Conservation (phyloP, 106 monocot genomes). For the Platanthera guangdongensis region DNA sequence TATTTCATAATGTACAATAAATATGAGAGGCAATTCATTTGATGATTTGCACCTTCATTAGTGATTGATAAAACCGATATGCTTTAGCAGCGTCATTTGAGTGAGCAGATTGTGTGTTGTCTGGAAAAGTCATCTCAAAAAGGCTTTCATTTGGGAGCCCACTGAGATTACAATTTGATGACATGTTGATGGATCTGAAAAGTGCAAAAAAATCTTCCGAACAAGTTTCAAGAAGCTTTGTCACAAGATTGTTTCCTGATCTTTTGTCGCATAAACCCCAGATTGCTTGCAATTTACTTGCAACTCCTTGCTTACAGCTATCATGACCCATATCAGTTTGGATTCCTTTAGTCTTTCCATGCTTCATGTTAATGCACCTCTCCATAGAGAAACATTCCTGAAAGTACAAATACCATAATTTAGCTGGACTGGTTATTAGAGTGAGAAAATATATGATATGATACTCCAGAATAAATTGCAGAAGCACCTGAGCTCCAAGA, state of each 20-base stretch:
- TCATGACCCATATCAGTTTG: constrained; percentile 49
- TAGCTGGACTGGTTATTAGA: neutral
- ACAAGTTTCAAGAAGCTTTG: constrained; percentile 44
- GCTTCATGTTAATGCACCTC: constrained; percentile 12
- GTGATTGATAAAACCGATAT: constrained; percentile 31
- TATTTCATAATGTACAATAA: neutral
- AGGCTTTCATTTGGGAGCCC: constrained; percentile 11
- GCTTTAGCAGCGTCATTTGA: constrained; percentile 32
- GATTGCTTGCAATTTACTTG: constrained; percentile 42
- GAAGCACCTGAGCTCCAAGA: constrained; percentile 33
- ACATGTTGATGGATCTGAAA: constrained; percentile 29
- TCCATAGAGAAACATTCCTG: constrained; percentile 25
- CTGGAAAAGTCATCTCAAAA: constrained; percentile 12
- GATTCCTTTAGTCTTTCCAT: constrained; percentile 31
- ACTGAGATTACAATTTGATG: constrained; percentile 23
- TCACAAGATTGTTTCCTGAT: constrained; percentile 29
- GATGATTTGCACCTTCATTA: constrained; percentile 40
- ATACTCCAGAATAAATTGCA: neutral
- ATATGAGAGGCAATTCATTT: neutral
- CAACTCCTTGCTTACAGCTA: constrained; percentile 16
- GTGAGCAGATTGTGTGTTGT: constrained; percentile 11
- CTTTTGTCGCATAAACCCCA: constrained; percentile 37
- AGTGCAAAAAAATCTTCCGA: constrained; percentile 59
- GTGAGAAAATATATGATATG: neutral
- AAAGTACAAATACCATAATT: constrained; percentile 5